Evolutionary conservation across 345 rosid genomes (phyloP).

Genomic region (Eutrema heterophyllum): DNA sequence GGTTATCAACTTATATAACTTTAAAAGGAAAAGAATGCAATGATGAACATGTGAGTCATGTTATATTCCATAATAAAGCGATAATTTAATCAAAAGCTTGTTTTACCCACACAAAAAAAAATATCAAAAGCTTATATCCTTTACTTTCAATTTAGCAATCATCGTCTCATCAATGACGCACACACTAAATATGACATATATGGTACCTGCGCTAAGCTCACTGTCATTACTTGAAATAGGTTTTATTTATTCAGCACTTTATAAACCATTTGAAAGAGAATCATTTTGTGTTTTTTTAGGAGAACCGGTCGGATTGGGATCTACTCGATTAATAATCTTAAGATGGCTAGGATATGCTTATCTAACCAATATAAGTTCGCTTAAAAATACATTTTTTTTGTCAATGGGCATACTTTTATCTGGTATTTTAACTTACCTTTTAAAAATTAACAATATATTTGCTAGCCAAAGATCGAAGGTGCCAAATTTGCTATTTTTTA

Average conservation of each 20-base stretch:
- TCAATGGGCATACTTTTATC: no score
- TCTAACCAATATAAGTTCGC: no score
- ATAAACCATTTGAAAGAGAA: not conserved
- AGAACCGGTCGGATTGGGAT: not conserved
- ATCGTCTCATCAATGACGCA: slow-evolving; percentile 28
- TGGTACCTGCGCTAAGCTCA: slow-evolving; percentile 11
- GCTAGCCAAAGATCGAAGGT: no score
- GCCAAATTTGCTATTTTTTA: no score
- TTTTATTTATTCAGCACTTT: not conserved
- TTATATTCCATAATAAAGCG: slow-evolving; percentile 28
- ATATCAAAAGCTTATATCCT: no score
- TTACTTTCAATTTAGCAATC: slow-evolving; percentile 31
- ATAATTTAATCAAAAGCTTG: slow-evolving; percentile 21
- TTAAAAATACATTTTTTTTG: no score
- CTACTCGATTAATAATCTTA: no score
- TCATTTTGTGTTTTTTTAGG: not conserved
- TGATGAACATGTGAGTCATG: slow-evolving; percentile 35
- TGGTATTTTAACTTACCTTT: no score
- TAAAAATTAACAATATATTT: no score
- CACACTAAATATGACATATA: slow-evolving; percentile 1
- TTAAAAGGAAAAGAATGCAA: slow-evolving; percentile 17
- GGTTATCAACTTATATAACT: slow-evolving; percentile 19
- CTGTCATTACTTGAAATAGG: not conserved
- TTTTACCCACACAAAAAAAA: no score
- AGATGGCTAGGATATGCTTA: no score